These are phyloP conservation scores for Ramularia endophylla DNA, from an alignment of 2,329 filamentous ascomycete species.

Conservation along the genomic window DNA sequence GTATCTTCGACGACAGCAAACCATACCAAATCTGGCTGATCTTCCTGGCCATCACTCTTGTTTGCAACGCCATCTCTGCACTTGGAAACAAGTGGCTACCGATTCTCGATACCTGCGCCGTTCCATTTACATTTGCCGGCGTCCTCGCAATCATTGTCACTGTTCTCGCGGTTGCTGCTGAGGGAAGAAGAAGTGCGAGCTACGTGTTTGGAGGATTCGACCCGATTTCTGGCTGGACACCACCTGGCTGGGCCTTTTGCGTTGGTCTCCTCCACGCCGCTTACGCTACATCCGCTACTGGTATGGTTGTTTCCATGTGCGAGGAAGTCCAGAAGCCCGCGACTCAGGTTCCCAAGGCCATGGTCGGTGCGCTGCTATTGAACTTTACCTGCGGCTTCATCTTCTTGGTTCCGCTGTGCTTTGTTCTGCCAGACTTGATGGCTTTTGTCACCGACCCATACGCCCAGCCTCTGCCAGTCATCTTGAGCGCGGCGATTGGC, in stretches of 20 bases:
- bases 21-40: constrained; percentile 44
- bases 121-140: constrained; percentile 69
- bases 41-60: constrained; percentile 45
- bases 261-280: constrained; percentile 67
- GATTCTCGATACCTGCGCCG: constrained; percentile 63
- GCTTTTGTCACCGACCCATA: constrained; percentile 46
- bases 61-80: constrained; percentile 47
- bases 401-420: constrained; percentile 63
- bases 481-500: constrained; percentile 58
- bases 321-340: constrained; percentile 64
- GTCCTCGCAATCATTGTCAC: constrained; percentile 59
- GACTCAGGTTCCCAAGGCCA: constrained; percentile 65
- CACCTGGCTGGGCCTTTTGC: constrained; percentile 65
- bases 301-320: constrained; percentile 76
- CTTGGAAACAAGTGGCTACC: constrained; percentile 50
- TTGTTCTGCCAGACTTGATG: constrained; percentile 60
- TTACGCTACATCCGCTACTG: constrained; percentile 69
- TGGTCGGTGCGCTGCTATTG: constrained; percentile 58
- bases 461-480: constrained; percentile 59
- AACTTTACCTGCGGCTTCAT: constrained; percentile 62
- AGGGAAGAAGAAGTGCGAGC: constrained; percentile 56
- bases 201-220: constrained; percentile 67
- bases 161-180: constrained; percentile 60
- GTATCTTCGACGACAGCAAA: constrained; percentile 31
- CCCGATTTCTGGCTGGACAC: constrained; percentile 60